A percentile compares a stretch with the other conserved stretches of the same genome.
Evolutionary conservation across 2,329 filamentous ascomycete species (phyloP).

Genomic region (Penicillium thymicola): DNA sequence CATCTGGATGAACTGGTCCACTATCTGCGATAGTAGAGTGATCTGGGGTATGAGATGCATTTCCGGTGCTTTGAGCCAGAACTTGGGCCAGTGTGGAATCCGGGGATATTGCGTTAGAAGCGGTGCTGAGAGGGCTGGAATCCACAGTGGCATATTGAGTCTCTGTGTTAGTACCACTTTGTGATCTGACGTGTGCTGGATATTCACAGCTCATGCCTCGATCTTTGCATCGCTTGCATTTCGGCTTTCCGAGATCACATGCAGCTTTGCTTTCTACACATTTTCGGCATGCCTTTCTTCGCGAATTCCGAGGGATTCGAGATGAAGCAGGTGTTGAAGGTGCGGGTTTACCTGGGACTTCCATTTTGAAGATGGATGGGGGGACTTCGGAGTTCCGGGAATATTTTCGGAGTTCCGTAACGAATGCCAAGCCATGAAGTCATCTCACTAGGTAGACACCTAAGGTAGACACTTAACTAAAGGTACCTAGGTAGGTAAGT

Average conservation of each 20-base stretch:
- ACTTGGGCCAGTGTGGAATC: not conserved
- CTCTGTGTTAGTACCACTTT: not conserved
- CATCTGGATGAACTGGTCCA: not conserved
- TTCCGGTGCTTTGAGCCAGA: not conserved
- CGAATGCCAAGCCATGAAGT: not conserved
- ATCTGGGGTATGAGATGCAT: not conserved
- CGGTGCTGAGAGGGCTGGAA: not conserved
- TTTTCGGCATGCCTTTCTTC: conserved; percentile 20
- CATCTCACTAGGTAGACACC: not conserved
- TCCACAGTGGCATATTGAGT: not conserved
- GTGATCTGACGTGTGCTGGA: not conserved
- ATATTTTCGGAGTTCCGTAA: not conserved
- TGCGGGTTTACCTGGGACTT: not conserved
- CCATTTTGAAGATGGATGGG: not conserved
- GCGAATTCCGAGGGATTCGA: not conserved
- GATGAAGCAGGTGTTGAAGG: not conserved
- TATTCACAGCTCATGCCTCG: conserved; percentile 18
- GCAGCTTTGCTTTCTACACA: conserved; percentile 22
- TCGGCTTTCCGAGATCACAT: conserved; percentile 17
- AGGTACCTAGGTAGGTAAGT: no score
- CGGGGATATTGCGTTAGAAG: not conserved
- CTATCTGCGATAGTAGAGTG: not conserved
- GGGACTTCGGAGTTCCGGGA: not conserved
- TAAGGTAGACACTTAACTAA: no score
- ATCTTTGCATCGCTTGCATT: conserved; percentile 18